These are phyloP conservation scores for Solanum chacoense DNA, from an alignment of 305 asterid genomes.

Conservation along the genomic window DNA sequence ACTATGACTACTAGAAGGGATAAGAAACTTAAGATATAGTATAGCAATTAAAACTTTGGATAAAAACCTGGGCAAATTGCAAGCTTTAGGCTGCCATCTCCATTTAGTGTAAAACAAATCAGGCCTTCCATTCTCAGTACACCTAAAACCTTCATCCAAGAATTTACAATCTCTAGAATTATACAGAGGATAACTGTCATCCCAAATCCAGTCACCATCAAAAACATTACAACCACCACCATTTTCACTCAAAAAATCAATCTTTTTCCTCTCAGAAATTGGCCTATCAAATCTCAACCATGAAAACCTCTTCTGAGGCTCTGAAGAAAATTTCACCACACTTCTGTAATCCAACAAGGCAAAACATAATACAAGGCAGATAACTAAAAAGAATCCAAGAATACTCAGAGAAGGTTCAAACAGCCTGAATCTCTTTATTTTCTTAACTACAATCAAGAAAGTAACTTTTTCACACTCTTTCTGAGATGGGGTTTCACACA, in stretches of 20 bases:
- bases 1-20: not conserved
- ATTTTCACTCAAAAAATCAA: slow-evolving; percentile 49
- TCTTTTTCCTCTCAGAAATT: slow-evolving; percentile 16
- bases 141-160: slow-evolving; percentile 81
- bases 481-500: slow-evolving; percentile 33
- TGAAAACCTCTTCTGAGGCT: slow-evolving; percentile 49
- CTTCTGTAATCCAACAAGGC: slow-evolving; percentile 52
- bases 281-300: slow-evolving; percentile 46
- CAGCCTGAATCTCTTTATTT: slow-evolving; percentile 57
- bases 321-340: slow-evolving; percentile 31
- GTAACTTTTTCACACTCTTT: slow-evolving; percentile 19
- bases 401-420: slow-evolving; percentile 71
- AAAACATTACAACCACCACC: slow-evolving; percentile 65
- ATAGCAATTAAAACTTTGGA: not conserved
- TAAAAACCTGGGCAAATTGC: slow-evolving; percentile 82
- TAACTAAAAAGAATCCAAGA: slow-evolving; percentile 43
- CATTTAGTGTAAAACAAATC: slow-evolving; percentile 85
- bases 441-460: slow-evolving; percentile 38
- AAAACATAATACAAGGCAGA: slow-evolving; percentile 48
- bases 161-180: slow-evolving; percentile 64
- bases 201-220: slow-evolving; percentile 98
- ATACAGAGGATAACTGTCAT: slow-evolving; percentile 72
- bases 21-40: not conserved
- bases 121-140: slow-evolving; percentile 86
- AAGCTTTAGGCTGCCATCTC: slow-evolving; percentile 89